phyloP scores from a whole-genome alignment of 139 green algal species.

The Choricystis sp. region DNA sequence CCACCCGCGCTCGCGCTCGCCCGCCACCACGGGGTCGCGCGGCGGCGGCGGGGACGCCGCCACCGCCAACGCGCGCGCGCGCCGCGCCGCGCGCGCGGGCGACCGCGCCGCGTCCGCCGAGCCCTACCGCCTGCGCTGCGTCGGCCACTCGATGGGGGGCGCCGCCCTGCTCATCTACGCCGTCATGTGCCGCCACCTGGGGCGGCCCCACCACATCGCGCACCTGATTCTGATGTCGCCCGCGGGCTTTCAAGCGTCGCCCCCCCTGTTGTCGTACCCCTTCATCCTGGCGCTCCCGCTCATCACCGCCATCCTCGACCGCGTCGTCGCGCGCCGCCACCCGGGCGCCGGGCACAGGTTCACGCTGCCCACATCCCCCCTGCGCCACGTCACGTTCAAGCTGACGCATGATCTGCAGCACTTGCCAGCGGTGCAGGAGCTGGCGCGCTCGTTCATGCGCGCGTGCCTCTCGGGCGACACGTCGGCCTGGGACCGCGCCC shows the following conservation, averaged over 20 bases:
- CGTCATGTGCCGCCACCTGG: constrained; percentile 7
- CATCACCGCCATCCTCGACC: constrained; percentile 7
- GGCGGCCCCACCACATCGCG: constrained; percentile 33
- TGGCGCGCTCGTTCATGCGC: constrained; percentile 14
- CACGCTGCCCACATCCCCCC: constrained; percentile 47
- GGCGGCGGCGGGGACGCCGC: background rate
- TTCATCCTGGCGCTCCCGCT: constrained; percentile 18
- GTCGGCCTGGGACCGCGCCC: constrained; percentile 63
- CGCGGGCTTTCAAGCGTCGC: constrained; percentile 48
- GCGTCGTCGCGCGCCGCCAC: background rate
- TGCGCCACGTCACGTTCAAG: constrained; percentile 50
- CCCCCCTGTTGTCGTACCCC: constrained; percentile 11
- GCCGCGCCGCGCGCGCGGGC: too few relatives aligned
- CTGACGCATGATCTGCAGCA: constrained; percentile 30
- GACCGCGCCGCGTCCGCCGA: background rate
- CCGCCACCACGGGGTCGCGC: constrained; percentile 15
- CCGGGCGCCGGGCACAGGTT: constrained; percentile 14
- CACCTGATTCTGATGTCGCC: constrained; percentile 62
- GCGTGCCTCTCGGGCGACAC: constrained; percentile 38
- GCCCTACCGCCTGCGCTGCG: constrained; percentile 31
- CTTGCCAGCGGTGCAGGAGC: constrained; percentile 38
- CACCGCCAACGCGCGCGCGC: too few relatives aligned
- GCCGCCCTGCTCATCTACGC: constrained; percentile 47
- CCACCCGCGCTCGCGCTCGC: too few relatives aligned
- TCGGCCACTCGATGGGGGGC: constrained; percentile 50